These are phyloP conservation scores for Grammothele lineata DNA, from an alignment of 768 basidiomycete species.

Conservation along the genomic window DNA sequence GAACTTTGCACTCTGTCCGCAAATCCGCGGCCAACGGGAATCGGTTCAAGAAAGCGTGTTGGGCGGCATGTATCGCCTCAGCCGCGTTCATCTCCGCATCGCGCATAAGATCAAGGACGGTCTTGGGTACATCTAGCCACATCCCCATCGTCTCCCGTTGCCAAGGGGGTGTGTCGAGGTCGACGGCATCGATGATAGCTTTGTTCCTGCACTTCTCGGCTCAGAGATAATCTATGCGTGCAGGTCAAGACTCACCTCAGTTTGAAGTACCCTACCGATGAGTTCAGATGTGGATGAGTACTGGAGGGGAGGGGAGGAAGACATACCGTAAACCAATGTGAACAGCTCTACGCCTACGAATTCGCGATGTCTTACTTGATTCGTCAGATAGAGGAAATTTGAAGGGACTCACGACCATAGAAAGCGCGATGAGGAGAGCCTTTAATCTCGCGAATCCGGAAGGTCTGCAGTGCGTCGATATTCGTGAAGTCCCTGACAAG, in stretches of 20 bases:
- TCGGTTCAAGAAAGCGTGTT: constrained; percentile 78
- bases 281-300: not conserved
- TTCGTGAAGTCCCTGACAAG: constrained; percentile 51
- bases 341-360: constrained; percentile 53
- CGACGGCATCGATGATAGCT: constrained; percentile 69
- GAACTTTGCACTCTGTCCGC: constrained; percentile 78
- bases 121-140: constrained; percentile 73
- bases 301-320: no score
- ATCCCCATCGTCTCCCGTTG: constrained; percentile 67
- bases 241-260: constrained; percentile 42
- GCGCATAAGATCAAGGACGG: constrained; percentile 48
- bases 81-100: constrained; percentile 59
- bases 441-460: constrained; percentile 65
- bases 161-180: constrained; percentile 76
- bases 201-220: constrained; percentile 40
- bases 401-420: constrained; percentile 59
- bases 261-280: constrained; percentile 78
- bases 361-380: not conserved
- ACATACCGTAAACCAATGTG: constrained; percentile 71
- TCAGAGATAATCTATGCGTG: not conserved
- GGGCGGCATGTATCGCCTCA: constrained; percentile 80
- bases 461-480: constrained; percentile 72
- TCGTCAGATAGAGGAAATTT: constrained; percentile 4
- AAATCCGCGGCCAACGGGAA: constrained; percentile 68
- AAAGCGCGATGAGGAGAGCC: constrained; percentile 51